These are phyloP conservation scores for Paramecium sexaurelia DNA, from an alignment of 73 alveolate genomes.

Conservation along the genomic window DNA sequence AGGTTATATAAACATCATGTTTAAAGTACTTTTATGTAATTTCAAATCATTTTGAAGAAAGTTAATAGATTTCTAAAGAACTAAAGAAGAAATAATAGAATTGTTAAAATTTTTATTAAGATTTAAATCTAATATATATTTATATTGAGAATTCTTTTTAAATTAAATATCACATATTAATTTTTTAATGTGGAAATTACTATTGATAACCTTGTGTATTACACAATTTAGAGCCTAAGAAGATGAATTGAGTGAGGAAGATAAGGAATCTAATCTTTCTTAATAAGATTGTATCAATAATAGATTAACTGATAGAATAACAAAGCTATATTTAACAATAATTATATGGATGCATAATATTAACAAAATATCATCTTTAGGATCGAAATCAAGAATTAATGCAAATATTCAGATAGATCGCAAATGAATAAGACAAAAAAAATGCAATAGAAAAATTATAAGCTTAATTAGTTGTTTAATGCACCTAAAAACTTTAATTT, in stretches of 20 bases:
- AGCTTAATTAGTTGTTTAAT: neutral
- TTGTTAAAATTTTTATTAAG: neutral
- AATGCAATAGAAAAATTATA: neutral
- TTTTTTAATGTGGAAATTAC: neutral
- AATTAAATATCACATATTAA: neutral
- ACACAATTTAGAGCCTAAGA: neutral
- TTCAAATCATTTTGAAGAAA: neutral
- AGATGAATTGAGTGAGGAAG: neutral
- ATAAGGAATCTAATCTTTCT: neutral
- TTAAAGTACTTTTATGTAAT: neutral
- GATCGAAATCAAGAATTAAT: neutral
- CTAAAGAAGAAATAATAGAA: neutral
- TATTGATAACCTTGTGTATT: neutral
- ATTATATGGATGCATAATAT: neutral
- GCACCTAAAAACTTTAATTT: neutral
- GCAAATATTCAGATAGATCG: neutral
- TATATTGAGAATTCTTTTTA: neutral
- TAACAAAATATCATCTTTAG: neutral
- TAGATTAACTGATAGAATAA: neutral
- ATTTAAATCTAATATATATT: neutral
- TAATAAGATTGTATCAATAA: neutral
- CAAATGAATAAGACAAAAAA: neutral
- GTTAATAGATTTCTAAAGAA: neutral
- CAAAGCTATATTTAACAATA: neutral
- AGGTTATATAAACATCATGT: no score